Evolutionary conservation across 2,329 filamentous ascomycete genomes (phyloP), one percentile per base, ranked within the genome.

Genomic region (Fusarium zealandicum): DNA sequence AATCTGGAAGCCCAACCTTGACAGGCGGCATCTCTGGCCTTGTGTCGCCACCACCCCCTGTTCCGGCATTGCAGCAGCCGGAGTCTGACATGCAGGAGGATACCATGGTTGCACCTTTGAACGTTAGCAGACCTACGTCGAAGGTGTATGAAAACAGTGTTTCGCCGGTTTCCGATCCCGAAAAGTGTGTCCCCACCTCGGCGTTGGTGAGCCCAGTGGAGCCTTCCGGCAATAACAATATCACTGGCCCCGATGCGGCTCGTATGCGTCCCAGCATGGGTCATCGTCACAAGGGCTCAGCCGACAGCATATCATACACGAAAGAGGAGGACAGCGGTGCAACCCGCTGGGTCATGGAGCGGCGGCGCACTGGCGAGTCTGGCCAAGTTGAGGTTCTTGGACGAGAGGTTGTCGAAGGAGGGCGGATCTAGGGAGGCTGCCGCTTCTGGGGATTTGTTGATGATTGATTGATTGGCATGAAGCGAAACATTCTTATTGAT

Each of bases 241-340:
- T 51, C 33, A n/a, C 32, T 12, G 65, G 31, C 3, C 37, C 55
- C 8, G 59, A 42, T 33, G 43, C 47, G 18, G 47, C 31, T 18
- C 60, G 45, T 32, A 55, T 55, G 32, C 61, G 51, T 6, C 42
- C 61, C 1, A 55, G 59, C 8, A 70, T 66, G 35, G 78, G 79
- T n/a, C 82, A 84, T 59, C 73, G 77, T 12, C 76, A 82, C 60
- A 80, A 78, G 60, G 76, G 81, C 42, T 88, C 84, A 38, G 78
- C 85, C 2, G 88, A 90, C 61, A 89, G 86, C 58, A 85, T 92
- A 28, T 87, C 87, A 6, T 92, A 92, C 70, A 81, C 81, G 39
- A 84, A 87, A 55, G 85, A 88, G 66, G 84, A 86, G 38, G 78
- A 82, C 3, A 79, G 79, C 8, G 82, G 80, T 1, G 82, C 82